These are phyloP conservation scores for Diutina ranongensis DNA, from an alignment of 1,139 yeast genomes.

Conservation along the genomic window DNA sequence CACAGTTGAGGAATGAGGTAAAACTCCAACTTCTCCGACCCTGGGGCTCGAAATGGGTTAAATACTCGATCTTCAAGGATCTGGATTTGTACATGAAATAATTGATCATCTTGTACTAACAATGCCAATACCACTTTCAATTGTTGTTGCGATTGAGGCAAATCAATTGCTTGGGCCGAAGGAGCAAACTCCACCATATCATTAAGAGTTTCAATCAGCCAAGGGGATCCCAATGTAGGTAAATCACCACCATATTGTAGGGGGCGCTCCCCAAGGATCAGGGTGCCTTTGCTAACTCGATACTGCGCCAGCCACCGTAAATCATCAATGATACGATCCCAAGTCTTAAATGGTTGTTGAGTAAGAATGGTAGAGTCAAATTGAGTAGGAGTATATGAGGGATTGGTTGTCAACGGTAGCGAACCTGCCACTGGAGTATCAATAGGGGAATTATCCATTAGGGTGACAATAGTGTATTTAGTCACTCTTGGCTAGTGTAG, in stretches of 20 bases:
- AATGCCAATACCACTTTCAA: conserved; percentile 7
- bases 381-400: not conserved
- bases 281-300: conserved; percentile 9
- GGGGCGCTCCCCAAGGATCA: conserved; percentile 22
- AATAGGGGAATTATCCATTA: not conserved
- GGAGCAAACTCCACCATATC: conserved; percentile 23
- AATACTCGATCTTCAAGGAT: conserved; percentile 12
- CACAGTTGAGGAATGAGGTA: conserved; percentile 19
- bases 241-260: conserved; percentile 24
- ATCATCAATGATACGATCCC: conserved; percentile 58
- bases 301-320: conserved; percentile 22
- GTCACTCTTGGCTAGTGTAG: too few relatives aligned
- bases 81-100: conserved; percentile 23
- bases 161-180: conserved; percentile 9
- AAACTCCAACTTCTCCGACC: conserved; percentile 24
- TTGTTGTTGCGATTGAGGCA: not conserved
- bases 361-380: not conserved
- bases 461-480: too few relatives aligned
- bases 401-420: not conserved
- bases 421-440: not conserved
- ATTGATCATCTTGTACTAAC: conserved; percentile 11
- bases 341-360: conserved; percentile 41
- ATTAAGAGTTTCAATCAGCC: conserved; percentile 19
- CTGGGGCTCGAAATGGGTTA: conserved; percentile 7
- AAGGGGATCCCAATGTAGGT: conserved; percentile 8